These are phyloP conservation scores for Schizochytrium sp. DNA, from an alignment of 108 stramenopile genomes.

Conservation along the genomic window DNA sequence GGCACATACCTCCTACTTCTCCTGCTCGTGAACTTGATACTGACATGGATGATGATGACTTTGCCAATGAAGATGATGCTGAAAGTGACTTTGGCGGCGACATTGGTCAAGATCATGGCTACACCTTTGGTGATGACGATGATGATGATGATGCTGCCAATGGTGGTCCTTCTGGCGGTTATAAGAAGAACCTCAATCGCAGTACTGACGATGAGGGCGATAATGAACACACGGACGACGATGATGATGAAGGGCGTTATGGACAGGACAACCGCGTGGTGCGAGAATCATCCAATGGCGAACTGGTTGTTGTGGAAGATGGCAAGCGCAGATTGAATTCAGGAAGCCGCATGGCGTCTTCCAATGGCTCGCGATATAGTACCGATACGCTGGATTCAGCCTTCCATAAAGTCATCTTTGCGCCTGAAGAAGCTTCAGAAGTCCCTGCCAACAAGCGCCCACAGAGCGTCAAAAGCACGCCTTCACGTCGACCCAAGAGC, in stretches of 20 bases:
- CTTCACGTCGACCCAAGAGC: not conserved
- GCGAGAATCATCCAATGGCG: not conserved
- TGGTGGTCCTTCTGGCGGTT: not conserved
- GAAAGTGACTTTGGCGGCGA: not conserved
- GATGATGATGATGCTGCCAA: not conserved
- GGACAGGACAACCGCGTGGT: not conserved
- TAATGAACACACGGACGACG: not conserved
- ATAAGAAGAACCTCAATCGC: too few species aligned
- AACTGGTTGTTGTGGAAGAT: not conserved
- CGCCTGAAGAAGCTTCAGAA: not conserved
- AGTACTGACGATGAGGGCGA: too few species aligned
- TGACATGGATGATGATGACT: constrained; percentile 13
- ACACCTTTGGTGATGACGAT: not conserved
- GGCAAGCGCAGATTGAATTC: not conserved
- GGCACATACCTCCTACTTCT: not conserved
- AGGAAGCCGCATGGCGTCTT: not conserved
- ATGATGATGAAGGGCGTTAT: not conserved
- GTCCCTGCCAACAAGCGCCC: not conserved
- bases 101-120: too few species aligned
- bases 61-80: not conserved
- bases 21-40: constrained; percentile 2
- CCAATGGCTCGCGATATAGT: not conserved
- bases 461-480: not conserved
- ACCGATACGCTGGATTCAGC: constrained; percentile 20
- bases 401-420: constrained; percentile 3